Conservation (phyloP, 2,329 filamentous ascomycete genomes). For the Verticillium dahliae region DNA sequence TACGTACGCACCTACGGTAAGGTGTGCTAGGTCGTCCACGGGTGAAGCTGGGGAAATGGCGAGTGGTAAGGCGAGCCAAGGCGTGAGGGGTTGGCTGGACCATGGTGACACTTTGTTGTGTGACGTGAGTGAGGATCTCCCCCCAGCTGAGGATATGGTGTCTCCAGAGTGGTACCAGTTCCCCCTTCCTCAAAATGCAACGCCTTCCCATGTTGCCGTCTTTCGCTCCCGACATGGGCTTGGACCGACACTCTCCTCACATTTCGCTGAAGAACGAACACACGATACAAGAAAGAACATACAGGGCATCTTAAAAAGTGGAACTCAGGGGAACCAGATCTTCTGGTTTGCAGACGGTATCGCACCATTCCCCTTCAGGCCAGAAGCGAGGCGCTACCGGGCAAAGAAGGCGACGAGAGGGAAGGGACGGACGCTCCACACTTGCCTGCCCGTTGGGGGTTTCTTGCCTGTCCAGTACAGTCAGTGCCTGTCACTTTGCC, state of each 20-base stretch:
- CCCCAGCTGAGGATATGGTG: background rate
- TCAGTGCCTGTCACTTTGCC: too few relatives aligned
- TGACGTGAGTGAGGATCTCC: background rate
- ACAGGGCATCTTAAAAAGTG: constrained; percentile 11
- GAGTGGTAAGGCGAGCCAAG: background rate
- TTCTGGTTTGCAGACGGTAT: constrained; percentile 7
- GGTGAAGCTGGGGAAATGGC: background rate
- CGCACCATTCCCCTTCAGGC: background rate
- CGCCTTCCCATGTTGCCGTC: background rate
- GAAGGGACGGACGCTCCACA: background rate
- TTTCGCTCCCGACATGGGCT: too few relatives aligned
- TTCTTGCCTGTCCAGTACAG: too few relatives aligned
- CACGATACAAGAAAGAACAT: background rate
- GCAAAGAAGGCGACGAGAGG: background rate
- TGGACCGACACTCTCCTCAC: too few relatives aligned
- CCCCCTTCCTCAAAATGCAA: background rate
- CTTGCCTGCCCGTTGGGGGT: background rate
- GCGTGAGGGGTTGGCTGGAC: background rate
- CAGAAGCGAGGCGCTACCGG: background rate
- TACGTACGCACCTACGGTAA: background rate
- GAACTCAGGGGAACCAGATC: constrained; percentile 7
- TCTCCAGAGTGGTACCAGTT: too few relatives aligned
- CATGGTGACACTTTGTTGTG: background rate
- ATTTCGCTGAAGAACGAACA: too few relatives aligned
- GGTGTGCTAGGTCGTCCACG: background rate